A percentile compares a stretch with the other conserved stretches of the same genome.
Evolutionary conservation across 768 basidiomycete species (phyloP).

Genomic region (Tephrocybe sp.): DNA sequence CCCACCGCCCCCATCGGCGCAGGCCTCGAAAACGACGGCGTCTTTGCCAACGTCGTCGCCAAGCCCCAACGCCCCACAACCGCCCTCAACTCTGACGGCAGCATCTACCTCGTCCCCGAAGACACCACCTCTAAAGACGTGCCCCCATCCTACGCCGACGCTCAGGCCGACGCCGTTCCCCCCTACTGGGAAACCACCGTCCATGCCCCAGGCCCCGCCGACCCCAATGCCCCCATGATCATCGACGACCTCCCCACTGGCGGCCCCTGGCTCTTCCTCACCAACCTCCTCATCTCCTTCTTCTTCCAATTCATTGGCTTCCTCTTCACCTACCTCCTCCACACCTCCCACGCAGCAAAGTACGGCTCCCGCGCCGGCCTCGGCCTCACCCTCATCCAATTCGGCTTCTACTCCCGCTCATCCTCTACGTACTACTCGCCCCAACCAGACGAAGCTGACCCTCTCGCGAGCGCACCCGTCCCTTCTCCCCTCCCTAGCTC

Average conservation of each 20-base stretch:
- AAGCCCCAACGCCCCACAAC: constrained; percentile 64
- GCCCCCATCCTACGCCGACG: constrained; percentile 87
- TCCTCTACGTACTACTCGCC: background rate
- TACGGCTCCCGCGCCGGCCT: constrained; percentile 93
- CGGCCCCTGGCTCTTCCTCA: constrained; percentile 66
- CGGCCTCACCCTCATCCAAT: constrained; percentile 95
- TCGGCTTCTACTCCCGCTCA: constrained; percentile 71
- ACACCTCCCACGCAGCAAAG: constrained; percentile 90
- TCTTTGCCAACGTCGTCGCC: constrained; percentile 92
- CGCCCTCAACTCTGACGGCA: constrained; percentile 53
- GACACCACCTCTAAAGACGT: constrained; percentile 70
- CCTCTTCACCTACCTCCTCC: constrained; percentile 89
- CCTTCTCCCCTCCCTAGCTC: background rate
- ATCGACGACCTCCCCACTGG: constrained; percentile 92
- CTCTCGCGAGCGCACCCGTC: too few relatives aligned
- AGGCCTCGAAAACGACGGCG: constrained; percentile 86
- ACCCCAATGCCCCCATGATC: constrained; percentile 60
- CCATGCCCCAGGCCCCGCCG: constrained; percentile 58
- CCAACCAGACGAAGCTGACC: too few relatives aligned
- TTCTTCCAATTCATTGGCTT: constrained; percentile 98
- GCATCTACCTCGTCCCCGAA: constrained; percentile 70
- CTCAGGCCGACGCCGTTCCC: constrained; percentile 88
- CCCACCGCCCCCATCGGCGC: constrained; percentile 61
- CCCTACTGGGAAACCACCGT: constrained; percentile 98
- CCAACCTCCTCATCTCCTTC: constrained; percentile 84